phyloP scores from a whole-genome alignment of 768 basidiomycete species.

The Tylopilus sp. region DNA sequence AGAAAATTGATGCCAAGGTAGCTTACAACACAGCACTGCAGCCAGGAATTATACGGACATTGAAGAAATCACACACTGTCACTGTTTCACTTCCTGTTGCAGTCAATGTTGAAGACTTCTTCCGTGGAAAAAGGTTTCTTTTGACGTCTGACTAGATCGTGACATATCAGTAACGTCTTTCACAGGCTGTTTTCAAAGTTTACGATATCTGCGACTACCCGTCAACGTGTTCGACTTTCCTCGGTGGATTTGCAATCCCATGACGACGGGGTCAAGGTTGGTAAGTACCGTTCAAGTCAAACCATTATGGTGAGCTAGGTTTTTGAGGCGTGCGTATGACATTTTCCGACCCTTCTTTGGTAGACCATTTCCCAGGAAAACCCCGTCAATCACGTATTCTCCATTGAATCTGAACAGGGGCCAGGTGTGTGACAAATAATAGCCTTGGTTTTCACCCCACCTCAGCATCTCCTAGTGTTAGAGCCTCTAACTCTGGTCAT shows the following conservation, averaged over 20 bases:
- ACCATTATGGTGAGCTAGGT: slow-evolving; percentile 44
- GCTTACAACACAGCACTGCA: slow-evolving; percentile 64
- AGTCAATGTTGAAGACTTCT: slow-evolving; percentile 96
- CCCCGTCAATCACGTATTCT: slow-evolving; percentile 78
- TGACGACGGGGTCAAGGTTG: slow-evolving; percentile 50
- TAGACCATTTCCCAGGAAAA: slow-evolving; percentile 76
- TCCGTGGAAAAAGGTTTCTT: slow-evolving; percentile 73
- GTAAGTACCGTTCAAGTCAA: slow-evolving; percentile 44
- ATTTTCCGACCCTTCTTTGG: slow-evolving; percentile 1
- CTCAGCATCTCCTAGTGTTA: slow-evolving; percentile 41
- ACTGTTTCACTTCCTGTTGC: slow-evolving; percentile 76
- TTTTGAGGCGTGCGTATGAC: not conserved
- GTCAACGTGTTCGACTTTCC: slow-evolving; percentile 74
- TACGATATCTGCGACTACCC: slow-evolving; percentile 77
- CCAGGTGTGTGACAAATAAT: slow-evolving; percentile 42
- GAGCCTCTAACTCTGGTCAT: slow-evolving; percentile 64
- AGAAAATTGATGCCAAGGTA: slow-evolving; percentile 69
- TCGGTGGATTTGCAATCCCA: slow-evolving; percentile 51
- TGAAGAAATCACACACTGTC: slow-evolving; percentile 54
- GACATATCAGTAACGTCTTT: slow-evolving; percentile 2
- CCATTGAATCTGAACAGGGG: slow-evolving; percentile 60
- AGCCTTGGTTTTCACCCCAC: slow-evolving; percentile 2
- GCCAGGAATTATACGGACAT: slow-evolving; percentile 48
- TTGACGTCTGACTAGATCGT: not conserved
- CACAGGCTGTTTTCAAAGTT: slow-evolving; percentile 86